Conservation (phyloP, 1,139 yeast species). For the Pichia cactophila region DNA sequence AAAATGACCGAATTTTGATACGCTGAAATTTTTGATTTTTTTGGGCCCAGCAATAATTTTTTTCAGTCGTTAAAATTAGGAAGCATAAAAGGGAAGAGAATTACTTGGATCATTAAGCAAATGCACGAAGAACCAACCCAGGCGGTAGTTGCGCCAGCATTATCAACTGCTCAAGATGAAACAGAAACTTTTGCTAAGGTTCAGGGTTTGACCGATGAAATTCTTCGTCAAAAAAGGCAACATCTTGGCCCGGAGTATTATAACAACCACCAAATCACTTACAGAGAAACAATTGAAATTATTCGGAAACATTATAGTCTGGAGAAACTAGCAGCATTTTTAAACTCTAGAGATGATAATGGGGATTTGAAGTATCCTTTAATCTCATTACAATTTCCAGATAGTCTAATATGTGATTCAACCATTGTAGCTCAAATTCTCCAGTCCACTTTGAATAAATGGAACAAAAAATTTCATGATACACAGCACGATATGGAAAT, state of each 20-base stretch:
- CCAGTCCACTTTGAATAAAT: constrained; percentile 29
- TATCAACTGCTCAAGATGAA: constrained; percentile 29
- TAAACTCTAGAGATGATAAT: constrained; percentile 28
- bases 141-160: constrained; percentile 24
- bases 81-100: too few relatives aligned
- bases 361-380: constrained; percentile 33
- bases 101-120: too few relatives aligned
- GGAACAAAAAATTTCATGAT: constrained; percentile 11
- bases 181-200: constrained; percentile 21
- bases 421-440: constrained; percentile 53
- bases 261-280: constrained; percentile 9
- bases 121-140: not conserved
- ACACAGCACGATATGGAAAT: constrained; percentile 9
- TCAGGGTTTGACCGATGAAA: constrained; percentile 9
- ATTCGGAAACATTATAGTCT: constrained; percentile 47
- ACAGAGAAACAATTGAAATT: constrained; percentile 26
- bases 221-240: constrained; percentile 15
- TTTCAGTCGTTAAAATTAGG: too few relatives aligned
- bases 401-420: constrained; percentile 67
- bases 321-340: constrained; percentile 35
- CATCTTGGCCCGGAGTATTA: constrained; percentile 23
- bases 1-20: too few relatives aligned
- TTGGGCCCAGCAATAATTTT: too few relatives aligned
- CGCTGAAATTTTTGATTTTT: too few relatives aligned
- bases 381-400: constrained; percentile 89